Evolutionary conservation across 352 stramenopile genomes (phyloP).

Genomic region (Globisporangium spinosum): DNA sequence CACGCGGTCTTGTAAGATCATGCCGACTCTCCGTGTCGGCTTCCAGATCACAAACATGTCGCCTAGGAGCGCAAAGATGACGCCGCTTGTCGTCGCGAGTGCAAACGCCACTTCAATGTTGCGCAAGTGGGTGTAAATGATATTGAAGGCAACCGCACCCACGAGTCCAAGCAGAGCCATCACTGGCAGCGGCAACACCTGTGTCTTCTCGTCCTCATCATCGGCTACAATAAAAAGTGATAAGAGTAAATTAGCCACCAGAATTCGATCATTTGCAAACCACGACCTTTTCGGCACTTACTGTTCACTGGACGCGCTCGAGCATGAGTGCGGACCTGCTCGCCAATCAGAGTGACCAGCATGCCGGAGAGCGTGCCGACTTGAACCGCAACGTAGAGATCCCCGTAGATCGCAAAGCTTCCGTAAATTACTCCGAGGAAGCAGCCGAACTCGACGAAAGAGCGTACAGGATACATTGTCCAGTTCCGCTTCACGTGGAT

Average conservation of each 20-base stretch:
- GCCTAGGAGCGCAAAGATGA: constrained; percentile 70
- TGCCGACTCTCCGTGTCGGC: constrained; percentile 68
- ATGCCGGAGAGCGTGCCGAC: constrained; percentile 79
- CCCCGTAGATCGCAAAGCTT: constrained; percentile 79
- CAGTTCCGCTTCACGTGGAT: constrained; percentile 72
- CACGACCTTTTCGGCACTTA: constrained; percentile 18
- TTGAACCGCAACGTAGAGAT: constrained; percentile 79
- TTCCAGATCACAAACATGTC: constrained; percentile 88
- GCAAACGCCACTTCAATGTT: constrained; percentile 83
- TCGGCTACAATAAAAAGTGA: constrained; percentile 21
- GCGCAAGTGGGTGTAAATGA: constrained; percentile 81
- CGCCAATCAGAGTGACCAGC: constrained; percentile 72
- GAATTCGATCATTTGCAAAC: background rate
- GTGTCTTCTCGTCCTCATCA: constrained; percentile 48
- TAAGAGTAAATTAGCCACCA: constrained; percentile 1
- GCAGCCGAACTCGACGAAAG: constrained; percentile 81
- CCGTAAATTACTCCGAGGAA: constrained; percentile 88
- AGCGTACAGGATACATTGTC: constrained; percentile 69
- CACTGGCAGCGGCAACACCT: constrained; percentile 77
- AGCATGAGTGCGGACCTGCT: constrained; percentile 62
- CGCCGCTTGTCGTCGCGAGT: constrained; percentile 67
- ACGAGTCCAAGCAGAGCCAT: constrained; percentile 76
- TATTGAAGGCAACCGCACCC: constrained; percentile 81
- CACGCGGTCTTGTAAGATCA: constrained; percentile 78
- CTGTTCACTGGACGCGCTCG: constrained; percentile 38